Evolutionary conservation across 495 filamentous ascomycete genomes (phyloP), one percentile per base, ranked within the genome.

Genomic region (Ramalina intermedia): DNA sequence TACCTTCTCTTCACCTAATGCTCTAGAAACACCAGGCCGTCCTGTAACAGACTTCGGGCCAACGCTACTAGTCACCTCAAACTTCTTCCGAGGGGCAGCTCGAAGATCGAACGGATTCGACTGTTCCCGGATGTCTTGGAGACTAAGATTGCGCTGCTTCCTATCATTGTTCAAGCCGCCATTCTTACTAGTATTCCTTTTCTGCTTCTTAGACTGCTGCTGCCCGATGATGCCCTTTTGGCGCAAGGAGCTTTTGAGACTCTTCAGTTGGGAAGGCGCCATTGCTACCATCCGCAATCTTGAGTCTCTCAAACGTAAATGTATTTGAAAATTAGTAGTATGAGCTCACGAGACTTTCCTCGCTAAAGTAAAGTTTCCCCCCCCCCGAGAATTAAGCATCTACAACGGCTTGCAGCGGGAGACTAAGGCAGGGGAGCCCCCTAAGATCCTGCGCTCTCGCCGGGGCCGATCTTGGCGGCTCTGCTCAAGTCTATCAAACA

Each of bases 91-190:
- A 0, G 75, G 66, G 21, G 78, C 74, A 11, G 75, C 73, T 64
- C 91, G 87, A 62, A 93, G 75, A 63, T 98, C 91, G 63, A 96
- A 98, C 3, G 91, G 91, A 65, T 96, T 96, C 77, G 96, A 96
- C 55, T 86, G 78, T 50, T 96, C 88, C 54, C 91, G 82, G 60
- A 96, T 95, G 43, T 74, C 75, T 57, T 84, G 74, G 46, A 98
- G 69, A 13, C 84, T 85, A 39, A 75, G 76, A 55, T 79, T 75
- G 47, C 81, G 75, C 63, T 85, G 75, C n/a, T 82, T 74, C 45
- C 78, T 72, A 54, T 83, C 80, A 54, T 84, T 78, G 53, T 76
- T 73, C 42, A 69, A 69, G 41, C 70, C 72, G 37, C 75, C 75
- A 60, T 77, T 71, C 60, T 81, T 79, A 36, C 73, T 74, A 62